phyloP scores from a whole-genome alignment of 441 rosid genomes.

The Eutrema salsugineum region DNA sequence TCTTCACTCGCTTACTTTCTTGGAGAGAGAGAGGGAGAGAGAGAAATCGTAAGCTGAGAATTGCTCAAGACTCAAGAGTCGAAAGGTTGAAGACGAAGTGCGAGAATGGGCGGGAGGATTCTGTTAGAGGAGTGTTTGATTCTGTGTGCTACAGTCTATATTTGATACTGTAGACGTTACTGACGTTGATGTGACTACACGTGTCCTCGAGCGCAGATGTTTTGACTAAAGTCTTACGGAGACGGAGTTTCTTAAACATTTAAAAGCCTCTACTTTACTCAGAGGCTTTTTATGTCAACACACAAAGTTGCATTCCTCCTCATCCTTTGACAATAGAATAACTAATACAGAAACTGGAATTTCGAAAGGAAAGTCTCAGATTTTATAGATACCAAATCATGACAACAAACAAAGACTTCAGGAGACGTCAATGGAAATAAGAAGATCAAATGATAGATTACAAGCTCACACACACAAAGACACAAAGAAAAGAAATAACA shows the following conservation, averaged over 20 bases:
- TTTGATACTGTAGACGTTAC: not conserved
- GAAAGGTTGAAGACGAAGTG: constrained; percentile 31
- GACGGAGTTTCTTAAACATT: not conserved
- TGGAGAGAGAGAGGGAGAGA: not conserved
- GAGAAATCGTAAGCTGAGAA: constrained; percentile 6
- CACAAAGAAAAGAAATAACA: not conserved
- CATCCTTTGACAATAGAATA: not conserved
- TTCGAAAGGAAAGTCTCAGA: not conserved
- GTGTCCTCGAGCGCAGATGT: not conserved
- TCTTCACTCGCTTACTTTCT: constrained; percentile 16
- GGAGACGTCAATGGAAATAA: constrained; percentile 3
- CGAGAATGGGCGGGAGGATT: constrained; percentile 30
- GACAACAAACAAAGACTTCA: constrained; percentile 4
- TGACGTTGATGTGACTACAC: not conserved
- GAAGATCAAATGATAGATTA: constrained; percentile 22
- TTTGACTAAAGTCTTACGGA: constrained; percentile 9
- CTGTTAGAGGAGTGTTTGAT: constrained; percentile 24
- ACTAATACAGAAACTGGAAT: not conserved
- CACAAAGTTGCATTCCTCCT: not conserved
- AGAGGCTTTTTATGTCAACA: not conserved
- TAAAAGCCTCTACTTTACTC: not conserved
- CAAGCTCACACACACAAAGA: constrained; percentile 18
- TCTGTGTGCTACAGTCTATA: constrained; percentile 5
- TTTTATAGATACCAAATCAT: constrained; percentile 8
- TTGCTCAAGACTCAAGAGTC: not conserved